Percentiles rank a stretch among this genome's conserved stretches.
These are phyloP conservation scores for Epichloe sylvatica DNA, from an alignment of 2,329 filamentous ascomycete species.

Conservation along the genomic window DNA sequence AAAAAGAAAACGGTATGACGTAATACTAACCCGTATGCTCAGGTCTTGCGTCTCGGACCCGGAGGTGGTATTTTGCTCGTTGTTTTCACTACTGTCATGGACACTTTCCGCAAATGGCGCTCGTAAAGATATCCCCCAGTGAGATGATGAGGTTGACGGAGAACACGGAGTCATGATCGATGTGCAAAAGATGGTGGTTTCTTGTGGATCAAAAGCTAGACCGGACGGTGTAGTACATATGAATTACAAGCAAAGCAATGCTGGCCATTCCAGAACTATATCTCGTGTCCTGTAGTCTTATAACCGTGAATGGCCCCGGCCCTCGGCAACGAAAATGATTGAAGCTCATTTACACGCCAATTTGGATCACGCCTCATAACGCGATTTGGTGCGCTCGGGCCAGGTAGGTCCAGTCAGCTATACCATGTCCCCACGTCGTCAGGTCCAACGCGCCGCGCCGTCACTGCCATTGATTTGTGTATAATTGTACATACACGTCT, in stretches of 20 bases:
- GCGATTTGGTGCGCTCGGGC: no score
- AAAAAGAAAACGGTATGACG: background rate
- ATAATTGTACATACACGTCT: no score
- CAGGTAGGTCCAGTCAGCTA: no score
- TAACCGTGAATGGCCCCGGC: no score
- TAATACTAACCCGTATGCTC: slow-evolving; percentile 3
- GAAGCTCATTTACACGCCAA: no score
- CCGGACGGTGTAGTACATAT: background rate
- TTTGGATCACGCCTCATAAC: no score
- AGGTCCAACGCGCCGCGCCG: no score
- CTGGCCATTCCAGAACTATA: background rate
- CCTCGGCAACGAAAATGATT: no score
- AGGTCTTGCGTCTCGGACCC: slow-evolving; percentile 37
- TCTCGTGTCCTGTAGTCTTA: background rate
- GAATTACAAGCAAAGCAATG: background rate
- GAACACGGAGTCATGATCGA: background rate
- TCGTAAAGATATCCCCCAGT: background rate
- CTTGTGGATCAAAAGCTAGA: background rate
- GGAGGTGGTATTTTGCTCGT: slow-evolving; percentile 60
- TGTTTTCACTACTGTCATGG: slow-evolving; percentile 77
- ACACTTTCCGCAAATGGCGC: slow-evolving; percentile 65
- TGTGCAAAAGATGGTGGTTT: background rate
- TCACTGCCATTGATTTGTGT: no score
- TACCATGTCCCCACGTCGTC: no score
- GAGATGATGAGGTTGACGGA: background rate